Percentiles rank a stretch among this genome's conserved stretches.
Evolutionary conservation across 2,329 filamentous ascomycete species (phyloP).

Genomic region (Botrytis hyacinthi): DNA sequence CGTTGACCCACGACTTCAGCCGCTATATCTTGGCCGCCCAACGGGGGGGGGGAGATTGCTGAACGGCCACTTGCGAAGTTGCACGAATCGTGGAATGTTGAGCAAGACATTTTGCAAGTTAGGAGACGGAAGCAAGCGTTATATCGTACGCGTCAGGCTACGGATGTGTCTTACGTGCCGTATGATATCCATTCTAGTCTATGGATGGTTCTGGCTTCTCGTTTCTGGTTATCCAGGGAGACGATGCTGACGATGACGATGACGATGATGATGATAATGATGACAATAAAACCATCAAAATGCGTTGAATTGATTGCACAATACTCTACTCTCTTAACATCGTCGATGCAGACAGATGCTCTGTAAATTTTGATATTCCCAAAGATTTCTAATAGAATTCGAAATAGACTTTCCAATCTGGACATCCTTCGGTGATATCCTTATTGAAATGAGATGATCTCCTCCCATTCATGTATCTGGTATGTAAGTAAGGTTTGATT

Average conservation of each 20-base stretch:
- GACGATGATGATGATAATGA: not conserved
- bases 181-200: not conserved
- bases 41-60: not conserved
- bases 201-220: not conserved
- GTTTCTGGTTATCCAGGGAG: not conserved
- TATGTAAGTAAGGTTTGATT: not conserved
- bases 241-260: not conserved
- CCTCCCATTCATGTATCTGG: not conserved
- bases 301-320: not conserved
- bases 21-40: conserved; percentile 5
- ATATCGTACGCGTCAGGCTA: conserved; percentile 12
- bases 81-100: conserved; percentile 15
- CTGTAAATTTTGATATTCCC: not conserved
- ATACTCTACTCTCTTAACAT: not conserved
- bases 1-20: conserved; percentile 15
- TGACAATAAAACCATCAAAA: not conserved
- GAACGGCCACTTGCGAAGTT: conserved; percentile 15
- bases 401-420: not conserved
- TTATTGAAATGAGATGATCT: conserved; percentile 7
- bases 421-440: not conserved
- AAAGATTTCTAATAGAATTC: not conserved
- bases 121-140: not conserved
- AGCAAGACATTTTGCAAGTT: conserved; percentile 13
- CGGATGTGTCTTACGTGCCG: conserved; percentile 6
- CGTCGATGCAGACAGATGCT: not conserved